Percentiles rank a stretch among this genome's conserved stretches.
Conservation (phyloP, 1,284 basidiomycete species). For the Gymnopus androsaceus region DNA sequence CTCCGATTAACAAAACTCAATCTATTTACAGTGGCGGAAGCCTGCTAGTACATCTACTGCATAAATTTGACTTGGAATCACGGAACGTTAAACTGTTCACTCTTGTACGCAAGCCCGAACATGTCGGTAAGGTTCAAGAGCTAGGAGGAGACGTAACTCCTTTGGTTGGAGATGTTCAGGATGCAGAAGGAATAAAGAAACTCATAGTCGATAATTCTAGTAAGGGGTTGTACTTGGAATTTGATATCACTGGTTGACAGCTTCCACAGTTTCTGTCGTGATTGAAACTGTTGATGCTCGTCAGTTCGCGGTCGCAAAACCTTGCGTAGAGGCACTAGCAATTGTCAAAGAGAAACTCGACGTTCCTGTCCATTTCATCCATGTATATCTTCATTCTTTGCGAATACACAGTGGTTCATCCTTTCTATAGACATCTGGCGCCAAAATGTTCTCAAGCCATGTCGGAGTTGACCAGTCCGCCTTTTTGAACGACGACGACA, state of each 20-base stretch:
- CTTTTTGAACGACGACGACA: constrained; percentile 13
- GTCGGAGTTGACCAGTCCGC: constrained; percentile 14
- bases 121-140: constrained; percentile 10
- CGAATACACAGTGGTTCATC: neutral
- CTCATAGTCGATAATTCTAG: constrained; percentile 14
- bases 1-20: neutral
- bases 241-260: neutral
- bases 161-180: constrained; percentile 11
- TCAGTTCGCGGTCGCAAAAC: constrained; percentile 10
- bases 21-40: constrained; percentile 15
- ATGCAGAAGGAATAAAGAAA: constrained; percentile 8
- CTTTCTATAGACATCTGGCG: constrained; percentile 16
- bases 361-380: constrained; percentile 17
- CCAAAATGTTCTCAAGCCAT: constrained; percentile 18
- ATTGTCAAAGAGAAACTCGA: constrained; percentile 12
- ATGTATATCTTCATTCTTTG: constrained; percentile 7
- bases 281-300: neutral
- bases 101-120: constrained; percentile 16
- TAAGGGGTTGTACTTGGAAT: no score
- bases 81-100: constrained; percentile 10
- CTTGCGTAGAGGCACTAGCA: constrained; percentile 14
- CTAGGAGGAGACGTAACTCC: constrained; percentile 2
- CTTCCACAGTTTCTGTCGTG: neutral
- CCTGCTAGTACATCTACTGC: constrained; percentile 12
- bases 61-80: neutral